Conservation (phyloP, 176 grass and related monocot genomes). For the Saccharum spontaneum region DNA sequence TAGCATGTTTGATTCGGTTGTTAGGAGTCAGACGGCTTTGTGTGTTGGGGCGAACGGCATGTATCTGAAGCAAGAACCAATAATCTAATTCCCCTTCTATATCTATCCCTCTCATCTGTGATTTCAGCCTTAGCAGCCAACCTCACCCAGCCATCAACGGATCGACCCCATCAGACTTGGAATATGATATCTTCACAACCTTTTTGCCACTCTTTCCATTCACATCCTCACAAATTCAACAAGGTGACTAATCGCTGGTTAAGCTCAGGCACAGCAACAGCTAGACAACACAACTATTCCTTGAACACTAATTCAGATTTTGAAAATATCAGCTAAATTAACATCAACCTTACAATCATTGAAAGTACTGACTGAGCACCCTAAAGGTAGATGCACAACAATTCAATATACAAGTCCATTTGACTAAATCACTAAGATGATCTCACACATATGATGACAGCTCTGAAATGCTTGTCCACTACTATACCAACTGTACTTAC, state of each 20-base stretch:
- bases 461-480: not conserved
- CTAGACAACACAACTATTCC: not conserved
- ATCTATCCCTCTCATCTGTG: not conserved
- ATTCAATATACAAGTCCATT: not conserved
- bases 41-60: not conserved
- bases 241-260: not conserved
- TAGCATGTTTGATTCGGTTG: not conserved
- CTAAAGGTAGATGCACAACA: not conserved
- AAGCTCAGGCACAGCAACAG: not conserved
- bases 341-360: not conserved
- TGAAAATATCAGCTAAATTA: slow-evolving; percentile 5
- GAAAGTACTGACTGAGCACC: not conserved
- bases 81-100: not conserved
- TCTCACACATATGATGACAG: not conserved
- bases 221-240: not conserved
- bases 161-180: not conserved
- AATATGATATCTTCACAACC: not conserved
- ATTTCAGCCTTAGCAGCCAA: not conserved
- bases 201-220: not conserved
- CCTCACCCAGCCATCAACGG: not conserved
- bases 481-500: not conserved
- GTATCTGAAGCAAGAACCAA: not conserved
- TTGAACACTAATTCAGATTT: not conserved
- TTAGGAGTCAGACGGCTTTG: not conserved
- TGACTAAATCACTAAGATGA: not conserved